A percentile compares a stretch with the other conserved stretches of the same genome.
phyloP scores from a whole-genome alignment of 371 early-diverging fungal species.

The Lichtheimia hyalospora region DNA sequence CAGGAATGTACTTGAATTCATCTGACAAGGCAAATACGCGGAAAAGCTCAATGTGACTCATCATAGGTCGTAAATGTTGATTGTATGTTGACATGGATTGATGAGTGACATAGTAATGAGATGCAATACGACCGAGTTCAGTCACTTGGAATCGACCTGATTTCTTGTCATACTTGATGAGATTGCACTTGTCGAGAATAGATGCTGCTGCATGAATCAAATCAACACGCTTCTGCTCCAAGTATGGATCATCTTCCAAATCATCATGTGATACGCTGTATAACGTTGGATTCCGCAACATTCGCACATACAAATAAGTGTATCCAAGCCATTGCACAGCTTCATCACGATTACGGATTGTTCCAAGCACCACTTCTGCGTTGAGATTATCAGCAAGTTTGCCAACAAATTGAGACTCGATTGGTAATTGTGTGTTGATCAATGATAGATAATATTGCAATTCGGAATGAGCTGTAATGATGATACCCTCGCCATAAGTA shows the following conservation, averaged over 20 bases:
- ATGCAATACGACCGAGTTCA: constrained; percentile 95
- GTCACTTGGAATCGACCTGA: constrained; percentile 88
- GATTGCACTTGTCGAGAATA: constrained; percentile 81
- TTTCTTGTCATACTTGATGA: constrained; percentile 92
- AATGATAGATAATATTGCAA: constrained; percentile 94
- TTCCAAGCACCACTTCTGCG: constrained; percentile 96
- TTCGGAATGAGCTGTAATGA: constrained; percentile 94
- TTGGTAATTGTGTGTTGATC: constrained; percentile 94
- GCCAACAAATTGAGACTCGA: constrained; percentile 95
- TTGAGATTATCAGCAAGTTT: constrained; percentile 91
- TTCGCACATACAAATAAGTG: constrained; percentile 97
- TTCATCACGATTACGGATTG: constrained; percentile 88
- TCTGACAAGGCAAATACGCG: constrained; percentile 86
- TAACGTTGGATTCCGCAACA: constrained; percentile 84
- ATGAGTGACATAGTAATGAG: constrained; percentile 93
- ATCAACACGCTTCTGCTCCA: constrained; percentile 87
- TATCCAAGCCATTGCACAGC: constrained; percentile 97
- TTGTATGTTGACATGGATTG: constrained; percentile 92
- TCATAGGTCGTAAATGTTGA: constrained; percentile 89
- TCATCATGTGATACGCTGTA: constrained; percentile 81
- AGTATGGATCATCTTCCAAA: constrained; percentile 77
- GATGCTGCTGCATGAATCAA: constrained; percentile 87
- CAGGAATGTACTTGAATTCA: constrained; percentile 95
- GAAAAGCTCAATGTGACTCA: constrained; percentile 91
- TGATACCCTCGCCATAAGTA: constrained; percentile 94